Conservation (phyloP, 2,329 filamentous ascomycete species). For the Sporothrix dimorphospora region DNA sequence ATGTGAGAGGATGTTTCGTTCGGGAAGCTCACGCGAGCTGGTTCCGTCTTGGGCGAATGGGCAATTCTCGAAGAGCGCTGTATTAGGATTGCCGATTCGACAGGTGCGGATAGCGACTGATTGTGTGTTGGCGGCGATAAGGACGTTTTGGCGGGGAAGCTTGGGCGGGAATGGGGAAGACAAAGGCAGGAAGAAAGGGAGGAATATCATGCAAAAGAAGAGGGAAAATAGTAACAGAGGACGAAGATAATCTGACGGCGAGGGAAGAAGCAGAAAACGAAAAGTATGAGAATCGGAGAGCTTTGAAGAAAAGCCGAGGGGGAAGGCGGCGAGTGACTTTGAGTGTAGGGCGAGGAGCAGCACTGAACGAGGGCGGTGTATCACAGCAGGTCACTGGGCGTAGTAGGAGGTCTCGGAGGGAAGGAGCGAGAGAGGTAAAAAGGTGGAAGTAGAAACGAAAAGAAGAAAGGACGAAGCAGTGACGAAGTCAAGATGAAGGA, state of each 20-base stretch:
- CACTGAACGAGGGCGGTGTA: constrained; percentile 14
- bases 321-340: background rate
- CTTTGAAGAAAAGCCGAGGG: background rate
- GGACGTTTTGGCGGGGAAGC: constrained; percentile 7
- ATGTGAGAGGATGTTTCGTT: background rate
- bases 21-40: constrained; percentile 12
- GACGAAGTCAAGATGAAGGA: background rate
- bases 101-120: background rate
- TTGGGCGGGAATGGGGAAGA: background rate
- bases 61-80: background rate
- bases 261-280: background rate
- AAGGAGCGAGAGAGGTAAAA: background rate
- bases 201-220: background rate
- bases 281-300: background rate
- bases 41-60: constrained; percentile 6
- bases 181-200: background rate
- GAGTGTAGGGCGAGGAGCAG: background rate
- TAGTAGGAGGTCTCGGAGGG: background rate
- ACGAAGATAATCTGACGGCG: background rate
- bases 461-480: background rate
- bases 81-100: background rate
- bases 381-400: background rate
- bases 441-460: background rate
- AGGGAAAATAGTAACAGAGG: background rate
- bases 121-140: constrained; percentile 11